A percentile compares a stretch with the other conserved stretches of the same genome.
Evolutionary conservation across 179 eudicot species (phyloP).

Genomic region (Corrigiola litoralis): DNA sequence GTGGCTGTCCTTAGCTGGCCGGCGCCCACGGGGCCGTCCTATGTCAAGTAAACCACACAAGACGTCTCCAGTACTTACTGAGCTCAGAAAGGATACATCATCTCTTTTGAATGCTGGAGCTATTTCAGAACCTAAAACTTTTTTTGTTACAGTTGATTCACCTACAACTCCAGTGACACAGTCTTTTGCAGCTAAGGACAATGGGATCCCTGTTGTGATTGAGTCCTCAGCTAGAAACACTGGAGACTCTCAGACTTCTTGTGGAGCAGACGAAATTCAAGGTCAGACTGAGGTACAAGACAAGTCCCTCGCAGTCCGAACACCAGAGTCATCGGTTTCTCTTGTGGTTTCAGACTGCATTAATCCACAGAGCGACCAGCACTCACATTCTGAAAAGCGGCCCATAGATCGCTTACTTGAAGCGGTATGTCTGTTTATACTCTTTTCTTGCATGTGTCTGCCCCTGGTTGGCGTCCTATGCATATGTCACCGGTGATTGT

Average conservation of each 20-base stretch:
- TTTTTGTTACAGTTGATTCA: not conserved
- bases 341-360: not conserved
- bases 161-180: constrained; percentile 15
- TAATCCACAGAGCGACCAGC: not conserved
- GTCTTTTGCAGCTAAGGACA: constrained; percentile 10
- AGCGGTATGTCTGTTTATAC: constrained; percentile 8
- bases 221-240: not conserved
- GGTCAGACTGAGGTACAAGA: not conserved
- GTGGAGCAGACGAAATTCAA: not conserved
- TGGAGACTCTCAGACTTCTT: not conserved
- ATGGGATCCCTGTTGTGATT: not conserved
- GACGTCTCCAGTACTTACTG: not conserved
- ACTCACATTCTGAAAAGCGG: not conserved
- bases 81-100: not conserved
- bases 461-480: not conserved
- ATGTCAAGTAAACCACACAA: not conserved
- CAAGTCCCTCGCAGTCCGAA: not conserved
- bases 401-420: constrained; percentile 18
- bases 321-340: not conserved
- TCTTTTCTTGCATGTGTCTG: not conserved
- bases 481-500: not conserved
- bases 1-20: constrained; percentile 5
- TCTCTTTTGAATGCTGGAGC: not conserved
- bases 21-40: not conserved
- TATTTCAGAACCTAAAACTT: not conserved